Conservation (phyloP, 75 land plant species). For the Selaginella tamariscina region DNA sequence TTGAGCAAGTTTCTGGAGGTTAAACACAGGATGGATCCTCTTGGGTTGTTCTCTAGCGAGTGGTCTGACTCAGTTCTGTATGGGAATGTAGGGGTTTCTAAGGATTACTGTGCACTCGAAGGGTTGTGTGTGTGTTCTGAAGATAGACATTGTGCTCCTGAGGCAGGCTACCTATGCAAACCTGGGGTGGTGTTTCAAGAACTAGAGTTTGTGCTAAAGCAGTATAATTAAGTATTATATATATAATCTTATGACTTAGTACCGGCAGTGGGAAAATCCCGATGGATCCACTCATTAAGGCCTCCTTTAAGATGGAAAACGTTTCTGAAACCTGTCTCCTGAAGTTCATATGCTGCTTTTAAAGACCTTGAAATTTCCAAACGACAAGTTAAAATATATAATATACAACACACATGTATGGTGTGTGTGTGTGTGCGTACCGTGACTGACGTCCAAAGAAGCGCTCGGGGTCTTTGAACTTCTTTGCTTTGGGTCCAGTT, state of each 20-base stretch:
- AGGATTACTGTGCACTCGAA: background rate
- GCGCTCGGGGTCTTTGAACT: slow-evolving; percentile 32
- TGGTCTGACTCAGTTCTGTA: background rate
- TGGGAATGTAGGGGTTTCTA: background rate
- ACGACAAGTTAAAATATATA: background rate
- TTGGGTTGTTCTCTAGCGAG: background rate
- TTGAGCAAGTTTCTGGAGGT: background rate
- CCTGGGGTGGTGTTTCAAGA: background rate
- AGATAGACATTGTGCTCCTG: slow-evolving; percentile 1
- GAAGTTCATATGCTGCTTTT: slow-evolving; percentile 29
- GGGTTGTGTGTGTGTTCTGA: background rate
- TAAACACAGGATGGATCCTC: background rate
- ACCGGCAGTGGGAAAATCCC: slow-evolving; percentile 15
- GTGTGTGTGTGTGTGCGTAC: too few species aligned
- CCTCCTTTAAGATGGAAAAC: slow-evolving; percentile 30
- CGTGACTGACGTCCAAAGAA: slow-evolving; percentile 34
- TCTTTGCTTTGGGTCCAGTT: slow-evolving; percentile 30
- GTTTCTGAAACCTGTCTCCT: slow-evolving; percentile 28
- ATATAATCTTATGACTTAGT: too few species aligned
- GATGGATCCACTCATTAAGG: slow-evolving; percentile 26
- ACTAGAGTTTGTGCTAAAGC: too few species aligned
- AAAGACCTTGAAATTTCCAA: slow-evolving; percentile 15
- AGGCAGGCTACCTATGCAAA: background rate
- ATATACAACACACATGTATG: background rate
- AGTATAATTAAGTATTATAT: too few species aligned